Evolutionary conservation across 2,329 filamentous ascomycete genomes (phyloP).

Genomic region (Ophiognomonia clavigignenti-juglandacearum): DNA sequence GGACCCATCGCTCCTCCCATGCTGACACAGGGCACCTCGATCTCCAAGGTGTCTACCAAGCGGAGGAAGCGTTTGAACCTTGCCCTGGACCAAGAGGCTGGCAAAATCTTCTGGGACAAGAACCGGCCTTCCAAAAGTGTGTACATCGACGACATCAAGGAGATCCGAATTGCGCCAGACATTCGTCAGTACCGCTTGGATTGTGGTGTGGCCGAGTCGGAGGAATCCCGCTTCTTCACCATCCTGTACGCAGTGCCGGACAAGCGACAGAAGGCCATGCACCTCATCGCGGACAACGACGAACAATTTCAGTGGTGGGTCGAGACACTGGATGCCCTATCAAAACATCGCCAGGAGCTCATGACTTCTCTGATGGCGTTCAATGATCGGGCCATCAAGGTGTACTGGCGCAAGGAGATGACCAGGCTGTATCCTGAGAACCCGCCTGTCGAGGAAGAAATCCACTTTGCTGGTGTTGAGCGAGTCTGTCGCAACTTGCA

Average conservation of each 20-base stretch:
- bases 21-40: conserved; percentile 70
- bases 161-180: conserved; percentile 78
- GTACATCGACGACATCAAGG: conserved; percentile 92
- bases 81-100: conserved; percentile 74
- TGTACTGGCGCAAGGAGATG: conserved; percentile 87
- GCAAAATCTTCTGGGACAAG: conserved; percentile 84
- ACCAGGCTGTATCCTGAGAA: conserved; percentile 54
- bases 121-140: conserved; percentile 75
- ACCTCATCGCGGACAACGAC: conserved; percentile 74
- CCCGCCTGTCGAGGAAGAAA: conserved; percentile 56
- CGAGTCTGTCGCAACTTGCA: conserved; percentile 84
- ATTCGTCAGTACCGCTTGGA: conserved; percentile 87
- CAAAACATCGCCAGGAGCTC: conserved; percentile 79
- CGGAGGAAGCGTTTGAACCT: conserved; percentile 67
- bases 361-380: conserved; percentile 88
- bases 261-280: conserved; percentile 80
- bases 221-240: conserved; percentile 77
- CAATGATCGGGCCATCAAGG: conserved; percentile 72
- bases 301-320: conserved; percentile 76
- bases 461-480: conserved; percentile 75
- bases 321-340: conserved; percentile 75
- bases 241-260: conserved; percentile 81
- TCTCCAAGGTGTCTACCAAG: conserved; percentile 85
- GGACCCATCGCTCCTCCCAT: conserved; percentile 72
- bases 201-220: conserved; percentile 62